Evolutionary conservation across 225 moss, liverwort and hornwort species (phyloP).

Genomic region (Marchantia paleacea): DNA sequence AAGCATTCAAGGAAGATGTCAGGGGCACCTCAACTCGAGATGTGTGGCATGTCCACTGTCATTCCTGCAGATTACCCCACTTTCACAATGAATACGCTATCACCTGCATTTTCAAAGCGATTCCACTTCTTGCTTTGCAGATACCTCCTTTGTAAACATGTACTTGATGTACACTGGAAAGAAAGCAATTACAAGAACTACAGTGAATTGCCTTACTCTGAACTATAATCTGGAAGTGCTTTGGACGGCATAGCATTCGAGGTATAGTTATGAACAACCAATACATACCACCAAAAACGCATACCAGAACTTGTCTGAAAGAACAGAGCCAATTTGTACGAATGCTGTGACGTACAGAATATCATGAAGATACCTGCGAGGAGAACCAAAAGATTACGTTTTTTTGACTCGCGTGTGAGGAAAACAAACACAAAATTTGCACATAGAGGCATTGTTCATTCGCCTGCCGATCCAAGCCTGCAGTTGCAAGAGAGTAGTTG

Average conservation of each 20-base stretch:
- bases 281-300: conserved; percentile 53
- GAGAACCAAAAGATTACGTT: neutral
- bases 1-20: neutral
- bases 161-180: too few relatives aligned
- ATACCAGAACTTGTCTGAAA: conserved; percentile 90
- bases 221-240: neutral
- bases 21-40: neutral
- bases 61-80: too few relatives aligned
- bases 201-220: neutral
- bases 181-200: neutral
- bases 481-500: neutral
- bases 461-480: neutral
- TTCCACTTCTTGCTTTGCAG: too few relatives aligned
- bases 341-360: conserved; percentile 81
- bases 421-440: neutral
- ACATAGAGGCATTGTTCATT: neutral
- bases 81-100: too few relatives aligned
- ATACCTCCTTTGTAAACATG: too few relatives aligned
- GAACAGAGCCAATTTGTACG: conserved; percentile 64
- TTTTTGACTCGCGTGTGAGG: too few relatives aligned
- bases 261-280: too few relatives aligned
- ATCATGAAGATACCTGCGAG: conserved; percentile 77
- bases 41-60: neutral
- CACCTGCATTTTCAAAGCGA: neutral
- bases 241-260: neutral